Evolutionary conservation across 129 eudicot species (phyloP), one percentile per base, ranked within the genome.

Genomic region (Flaveria ramosissima): DNA sequence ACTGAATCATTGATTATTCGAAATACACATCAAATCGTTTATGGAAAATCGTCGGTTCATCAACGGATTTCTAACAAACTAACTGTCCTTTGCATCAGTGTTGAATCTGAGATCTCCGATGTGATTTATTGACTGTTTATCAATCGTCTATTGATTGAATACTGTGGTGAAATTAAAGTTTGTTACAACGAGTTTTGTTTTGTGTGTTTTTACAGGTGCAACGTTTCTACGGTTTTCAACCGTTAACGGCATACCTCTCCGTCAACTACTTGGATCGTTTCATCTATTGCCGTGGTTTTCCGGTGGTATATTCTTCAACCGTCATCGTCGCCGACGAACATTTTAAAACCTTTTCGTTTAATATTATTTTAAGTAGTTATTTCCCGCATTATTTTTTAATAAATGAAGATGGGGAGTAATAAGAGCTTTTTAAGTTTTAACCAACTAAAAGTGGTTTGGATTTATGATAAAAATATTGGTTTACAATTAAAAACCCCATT

Each of bases 211-310:
- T 65, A 69, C 88, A 93, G 98, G 98, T 90, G 71, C 90, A 87
- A 76, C 82, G 88, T 12, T 88, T 81, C 72, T 87, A 85, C 71
- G 92, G 97, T 17, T 93, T 93, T 72, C 96, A 88, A 81, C 89
- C 98, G 50, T 77, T 90, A 65, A 93, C 98, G 78, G 98, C 92
- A 57, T 93, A 93, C 66, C 97, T 93, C 67, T 68, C 98, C 68
- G 98, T 93, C 72, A 93, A 87, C 85, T 93, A 93, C 71, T 53
- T 90, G 61, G 97, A 93, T 80, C 98, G 98, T 17, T 90, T 93
- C 77, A 89, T 90, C 51, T 76, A 84, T 66, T 82, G 85, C 65
- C 92, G 87, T 78, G 85, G 83, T 19, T 84, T 90, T 17, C 97
- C 98, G 81, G 91, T 85, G 87, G 90, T 86, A 86, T 76, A 77